Evolutionary conservation across 75 land plant species (phyloP), one percentile per base, ranked within the genome.

Genomic region (Larix kaempferi): DNA sequence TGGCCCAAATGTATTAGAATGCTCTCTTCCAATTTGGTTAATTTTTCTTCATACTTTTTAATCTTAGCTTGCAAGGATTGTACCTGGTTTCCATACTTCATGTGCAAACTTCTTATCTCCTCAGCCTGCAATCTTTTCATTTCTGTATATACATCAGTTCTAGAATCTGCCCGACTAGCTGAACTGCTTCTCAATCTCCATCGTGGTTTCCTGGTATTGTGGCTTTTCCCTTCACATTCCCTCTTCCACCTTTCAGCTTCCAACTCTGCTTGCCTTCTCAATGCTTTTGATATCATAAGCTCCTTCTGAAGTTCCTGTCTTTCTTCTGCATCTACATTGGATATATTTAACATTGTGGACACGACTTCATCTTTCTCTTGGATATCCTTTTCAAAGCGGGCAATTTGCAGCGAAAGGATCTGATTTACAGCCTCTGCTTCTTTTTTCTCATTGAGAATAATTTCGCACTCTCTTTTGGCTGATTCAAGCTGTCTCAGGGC

Each of bases 281-380:
- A 83, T 0, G 87, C 82, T 54, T 85, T 91, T 4, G 78, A 76
- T 19, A 82, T 67, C 71, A 87, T 88, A 29, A 91, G 78, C 75
- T 94, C 97, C 61, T 90, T 85, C 37, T 90, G 69, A 33, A 94
- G 77, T 76, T 83, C 80, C 71, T 90, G 82, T 59, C 85, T 90
- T 73, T 94, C 88, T 4, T 80, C 78, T 5, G 89, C 83, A 81
- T 94, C 91, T 35, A 78, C 58, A 66, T 87, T 92, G 6, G 87
- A 83, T 67, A 85, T 84, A 69, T 87, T 88, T 69, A 91, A 79
- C 91, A 91, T 85, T 0, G 86, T 89, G 6, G 94, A 85, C 58
- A 91, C 49, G 56, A 95, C 81, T 26, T 90, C 88, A 59, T 93
- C 98, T 78, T 91, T 93, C 65, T 87, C 94, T 52, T 89, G 89